These are phyloP conservation scores for Boletus bicolor DNA, from an alignment of 768 basidiomycete species.

Conservation along the genomic window DNA sequence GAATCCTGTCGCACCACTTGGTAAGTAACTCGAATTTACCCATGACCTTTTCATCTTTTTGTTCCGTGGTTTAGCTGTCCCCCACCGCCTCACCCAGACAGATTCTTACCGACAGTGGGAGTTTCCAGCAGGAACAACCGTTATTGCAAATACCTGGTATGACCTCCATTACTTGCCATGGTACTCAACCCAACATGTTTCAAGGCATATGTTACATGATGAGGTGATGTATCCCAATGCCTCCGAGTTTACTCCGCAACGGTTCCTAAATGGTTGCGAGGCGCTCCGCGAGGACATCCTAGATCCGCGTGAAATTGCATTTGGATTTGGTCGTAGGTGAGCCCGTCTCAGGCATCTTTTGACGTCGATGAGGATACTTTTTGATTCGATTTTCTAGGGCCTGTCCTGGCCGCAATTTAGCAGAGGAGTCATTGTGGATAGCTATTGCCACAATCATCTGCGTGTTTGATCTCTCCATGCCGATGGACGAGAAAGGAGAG, in stretches of 20 bases:
- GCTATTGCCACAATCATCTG: background rate
- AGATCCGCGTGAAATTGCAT: conserved; percentile 5
- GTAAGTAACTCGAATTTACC: background rate
- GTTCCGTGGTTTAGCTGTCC: background rate
- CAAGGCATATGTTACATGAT: conserved; percentile 7
- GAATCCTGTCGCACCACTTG: conserved; percentile 9
- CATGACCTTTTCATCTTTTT: background rate
- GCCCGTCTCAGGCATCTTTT: background rate
- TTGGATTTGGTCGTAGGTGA: conserved; percentile 7
- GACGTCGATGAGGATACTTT: too few species aligned
- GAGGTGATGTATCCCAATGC: background rate
- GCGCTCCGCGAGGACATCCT: background rate
- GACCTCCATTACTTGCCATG: background rate
- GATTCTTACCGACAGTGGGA: conserved; percentile 1
- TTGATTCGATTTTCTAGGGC: background rate
- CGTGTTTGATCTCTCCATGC: conserved; percentile 3
- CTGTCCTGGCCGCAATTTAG: conserved; percentile 4
- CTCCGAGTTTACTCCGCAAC: background rate
- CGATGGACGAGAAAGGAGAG: background rate
- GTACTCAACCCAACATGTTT: background rate
- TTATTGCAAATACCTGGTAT: conserved; percentile 1
- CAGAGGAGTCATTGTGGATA: conserved; percentile 5
- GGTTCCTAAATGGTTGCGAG: background rate
- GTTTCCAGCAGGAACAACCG: conserved; percentile 2
- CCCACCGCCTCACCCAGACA: conserved; percentile 2